Evolutionary conservation across 768 basidiomycete genomes (phyloP).

Genomic region (Neoboletus magnificus): DNA sequence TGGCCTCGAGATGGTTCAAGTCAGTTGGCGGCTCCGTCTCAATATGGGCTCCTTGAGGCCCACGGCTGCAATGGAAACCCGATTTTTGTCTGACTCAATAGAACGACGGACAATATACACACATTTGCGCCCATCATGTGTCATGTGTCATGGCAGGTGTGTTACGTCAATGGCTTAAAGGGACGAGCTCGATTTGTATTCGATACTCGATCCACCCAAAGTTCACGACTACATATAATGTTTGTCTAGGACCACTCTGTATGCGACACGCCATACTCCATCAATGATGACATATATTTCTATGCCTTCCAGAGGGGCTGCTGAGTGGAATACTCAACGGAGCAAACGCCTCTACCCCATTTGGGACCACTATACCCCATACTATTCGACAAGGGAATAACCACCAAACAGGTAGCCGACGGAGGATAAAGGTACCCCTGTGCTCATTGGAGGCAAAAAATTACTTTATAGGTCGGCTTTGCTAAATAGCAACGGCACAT

Average conservation of each 20-base stretch:
- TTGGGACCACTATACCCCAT: slow-evolving; percentile 50
- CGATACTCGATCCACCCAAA: too few species aligned
- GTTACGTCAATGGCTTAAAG: too few species aligned
- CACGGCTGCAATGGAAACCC: not conserved
- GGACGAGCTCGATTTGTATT: too few species aligned
- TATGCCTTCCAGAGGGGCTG: slow-evolving; percentile 43
- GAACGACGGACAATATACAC: too few species aligned
- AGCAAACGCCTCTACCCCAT: slow-evolving; percentile 68
- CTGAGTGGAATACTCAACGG: slow-evolving; percentile 55
- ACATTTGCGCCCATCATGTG: too few species aligned
- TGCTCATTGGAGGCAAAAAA: slow-evolving; percentile 79
- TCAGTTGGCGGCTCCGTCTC: not conserved
- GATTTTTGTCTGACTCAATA: not conserved
- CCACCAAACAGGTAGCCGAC: not conserved
- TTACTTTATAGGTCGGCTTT: slow-evolving; percentile 55
- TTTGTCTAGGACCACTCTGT: slow-evolving; percentile 49
- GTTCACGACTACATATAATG: slow-evolving; percentile 27
- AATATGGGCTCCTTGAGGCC: not conserved
- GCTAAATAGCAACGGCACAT: too few species aligned
- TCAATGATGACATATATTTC: slow-evolving; percentile 66
- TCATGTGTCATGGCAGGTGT: too few species aligned
- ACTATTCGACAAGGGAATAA: slow-evolving; percentile 39
- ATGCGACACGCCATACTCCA: slow-evolving; percentile 56
- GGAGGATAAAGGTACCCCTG: slow-evolving; percentile 49
- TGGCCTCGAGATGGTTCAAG: not conserved